phyloP scores from a whole-genome alignment of 768 basidiomycete species.

The Pleurotus ostreatus region DNA sequence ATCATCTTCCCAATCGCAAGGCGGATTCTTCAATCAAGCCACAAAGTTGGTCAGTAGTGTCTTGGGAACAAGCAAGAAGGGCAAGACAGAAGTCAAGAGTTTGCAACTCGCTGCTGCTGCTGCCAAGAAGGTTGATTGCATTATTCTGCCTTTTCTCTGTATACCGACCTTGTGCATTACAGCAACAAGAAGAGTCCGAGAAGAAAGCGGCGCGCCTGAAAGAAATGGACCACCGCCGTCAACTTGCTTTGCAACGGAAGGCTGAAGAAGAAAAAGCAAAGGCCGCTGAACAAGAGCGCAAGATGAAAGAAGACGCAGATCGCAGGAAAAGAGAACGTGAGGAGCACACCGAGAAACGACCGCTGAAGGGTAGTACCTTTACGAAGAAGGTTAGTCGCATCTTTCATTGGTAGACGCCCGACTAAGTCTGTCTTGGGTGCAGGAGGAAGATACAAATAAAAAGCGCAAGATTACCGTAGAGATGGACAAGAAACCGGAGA shows the following conservation, averaged over 20 bases:
- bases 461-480: slow-evolving; percentile 63
- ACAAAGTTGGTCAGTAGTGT: slow-evolving; percentile 65
- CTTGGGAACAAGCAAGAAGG: slow-evolving; percentile 67
- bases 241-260: slow-evolving; percentile 65
- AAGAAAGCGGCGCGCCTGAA: slow-evolving; percentile 71
- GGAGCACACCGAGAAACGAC: slow-evolving; percentile 68
- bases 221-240: slow-evolving; percentile 83
- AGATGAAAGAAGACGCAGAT: slow-evolving; percentile 69
- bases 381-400: slow-evolving; percentile 50
- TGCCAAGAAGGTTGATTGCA: slow-evolving; percentile 76
- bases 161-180: slow-evolving; percentile 10
- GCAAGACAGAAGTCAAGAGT: slow-evolving; percentile 74
- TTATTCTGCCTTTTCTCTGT: not conserved
- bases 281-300: slow-evolving; percentile 64
- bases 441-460: slow-evolving; percentile 71
- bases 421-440: slow-evolving; percentile 9
- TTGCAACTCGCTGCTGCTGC: slow-evolving; percentile 77
- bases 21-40: slow-evolving; percentile 68
- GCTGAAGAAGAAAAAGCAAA: slow-evolving; percentile 72
- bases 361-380: slow-evolving; percentile 37
- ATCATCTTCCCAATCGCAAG: slow-evolving; percentile 40
- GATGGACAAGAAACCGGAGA: slow-evolving; percentile 49
- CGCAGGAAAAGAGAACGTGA: slow-evolving; percentile 80
- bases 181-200: slow-evolving; percentile 90
- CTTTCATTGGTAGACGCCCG: slow-evolving; percentile 3